phyloP scores from a whole-genome alignment of 2,329 filamentous ascomycete species.

The Pseudogymnoascus sp. region DNA sequence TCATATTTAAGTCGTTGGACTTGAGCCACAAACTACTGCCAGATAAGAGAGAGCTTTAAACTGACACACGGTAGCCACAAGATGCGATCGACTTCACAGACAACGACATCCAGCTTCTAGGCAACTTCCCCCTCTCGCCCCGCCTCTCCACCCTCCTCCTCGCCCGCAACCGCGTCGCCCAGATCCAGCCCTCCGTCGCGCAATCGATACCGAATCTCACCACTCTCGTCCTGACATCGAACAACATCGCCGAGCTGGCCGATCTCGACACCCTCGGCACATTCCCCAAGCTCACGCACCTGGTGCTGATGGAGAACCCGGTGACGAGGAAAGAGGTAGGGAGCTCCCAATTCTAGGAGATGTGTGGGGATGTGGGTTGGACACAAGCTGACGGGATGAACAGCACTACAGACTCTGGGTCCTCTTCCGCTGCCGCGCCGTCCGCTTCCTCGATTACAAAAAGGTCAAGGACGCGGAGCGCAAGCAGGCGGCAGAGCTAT shows the following conservation, averaged over 20 bases:
- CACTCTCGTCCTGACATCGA: slow-evolving; percentile 74
- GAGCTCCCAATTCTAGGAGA: slow-evolving; percentile 12
- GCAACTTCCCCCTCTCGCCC: slow-evolving; percentile 87
- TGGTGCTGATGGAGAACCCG: slow-evolving; percentile 79
- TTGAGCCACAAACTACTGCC: background rate
- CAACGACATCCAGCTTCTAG: slow-evolving; percentile 85
- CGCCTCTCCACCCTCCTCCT: slow-evolving; percentile 81
- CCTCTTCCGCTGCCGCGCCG: slow-evolving; percentile 73
- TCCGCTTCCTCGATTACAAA: slow-evolving; percentile 85
- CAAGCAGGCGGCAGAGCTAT: slow-evolving; percentile 65
- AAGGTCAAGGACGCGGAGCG: slow-evolving; percentile 88
- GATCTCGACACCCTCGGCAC: slow-evolving; percentile 74
- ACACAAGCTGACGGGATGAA: slow-evolving; percentile 12
- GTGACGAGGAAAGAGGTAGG: slow-evolving; percentile 85
- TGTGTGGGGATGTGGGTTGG: background rate
- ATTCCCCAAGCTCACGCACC: slow-evolving; percentile 64
- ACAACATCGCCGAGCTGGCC: slow-evolving; percentile 73
- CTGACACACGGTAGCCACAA: slow-evolving; percentile 55
- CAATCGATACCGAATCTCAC: slow-evolving; percentile 72
- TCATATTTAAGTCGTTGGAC: background rate
- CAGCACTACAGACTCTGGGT: slow-evolving; percentile 91
- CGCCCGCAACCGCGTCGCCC: slow-evolving; percentile 77
- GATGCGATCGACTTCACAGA: slow-evolving; percentile 98
- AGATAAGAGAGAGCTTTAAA: slow-evolving; percentile 5
- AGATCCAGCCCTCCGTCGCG: slow-evolving; percentile 68